Conservation (phyloP, 1,284 basidiomycete species). For the Erythrobasidium hasegawianum region DNA sequence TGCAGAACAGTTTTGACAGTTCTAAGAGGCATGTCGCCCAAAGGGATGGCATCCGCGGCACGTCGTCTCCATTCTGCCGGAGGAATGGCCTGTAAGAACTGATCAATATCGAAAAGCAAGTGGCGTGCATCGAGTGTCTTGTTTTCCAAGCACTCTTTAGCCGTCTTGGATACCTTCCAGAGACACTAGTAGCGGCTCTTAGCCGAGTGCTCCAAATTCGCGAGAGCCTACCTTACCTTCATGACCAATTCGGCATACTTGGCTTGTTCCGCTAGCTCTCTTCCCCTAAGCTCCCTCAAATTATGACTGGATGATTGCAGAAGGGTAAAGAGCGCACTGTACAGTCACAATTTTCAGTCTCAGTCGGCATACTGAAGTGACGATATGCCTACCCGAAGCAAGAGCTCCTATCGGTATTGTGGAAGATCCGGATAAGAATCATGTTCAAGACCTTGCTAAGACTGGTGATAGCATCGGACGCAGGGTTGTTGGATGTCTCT, state of each 20-base stretch:
- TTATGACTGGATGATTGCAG: slow-evolving; percentile 80
- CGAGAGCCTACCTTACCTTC: slow-evolving; percentile 54
- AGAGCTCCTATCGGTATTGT: slow-evolving; percentile 82
- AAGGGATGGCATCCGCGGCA: slow-evolving; percentile 81
- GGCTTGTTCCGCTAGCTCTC: slow-evolving; percentile 52
- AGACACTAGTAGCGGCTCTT: slow-evolving; percentile 59
- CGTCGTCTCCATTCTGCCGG: slow-evolving; percentile 94
- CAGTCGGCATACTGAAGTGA: not conserved
- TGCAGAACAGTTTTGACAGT: slow-evolving; percentile 98
- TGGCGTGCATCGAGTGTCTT: slow-evolving; percentile 77
- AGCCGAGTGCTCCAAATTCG: slow-evolving; percentile 4
- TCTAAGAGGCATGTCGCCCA: slow-evolving; percentile 93
- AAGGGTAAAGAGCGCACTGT: slow-evolving; percentile 70
- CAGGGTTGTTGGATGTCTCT: slow-evolving; percentile 64
- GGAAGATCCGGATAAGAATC: slow-evolving; percentile 89
- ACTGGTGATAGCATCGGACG: slow-evolving; percentile 47
- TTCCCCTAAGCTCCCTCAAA: slow-evolving; percentile 60
- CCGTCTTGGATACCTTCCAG: slow-evolving; percentile 94
- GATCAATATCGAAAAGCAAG: slow-evolving; percentile 88
- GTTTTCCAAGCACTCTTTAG: slow-evolving; percentile 83
- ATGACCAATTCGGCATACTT: slow-evolving; percentile 93
- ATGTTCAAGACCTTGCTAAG: slow-evolving; percentile 95
- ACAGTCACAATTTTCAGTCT: slow-evolving; percentile 24
- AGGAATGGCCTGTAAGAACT: slow-evolving; percentile 86
- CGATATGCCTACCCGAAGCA: slow-evolving; percentile 74